Evolutionary conservation across 2,329 filamentous ascomycete genomes (phyloP).

Genomic region (Mycosphaerella sp.): DNA sequence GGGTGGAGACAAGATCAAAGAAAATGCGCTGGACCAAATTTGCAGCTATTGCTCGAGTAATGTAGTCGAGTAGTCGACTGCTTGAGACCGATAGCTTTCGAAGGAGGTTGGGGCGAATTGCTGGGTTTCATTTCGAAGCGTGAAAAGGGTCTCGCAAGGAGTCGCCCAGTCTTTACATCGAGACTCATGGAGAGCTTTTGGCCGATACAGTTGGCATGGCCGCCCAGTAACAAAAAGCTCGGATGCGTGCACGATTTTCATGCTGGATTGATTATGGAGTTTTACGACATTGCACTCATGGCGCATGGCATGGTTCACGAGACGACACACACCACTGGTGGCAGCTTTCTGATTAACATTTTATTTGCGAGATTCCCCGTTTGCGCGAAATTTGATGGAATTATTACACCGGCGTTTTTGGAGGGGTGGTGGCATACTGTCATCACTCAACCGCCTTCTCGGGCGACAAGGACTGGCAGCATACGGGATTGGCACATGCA

Average conservation of each 20-base stretch:
- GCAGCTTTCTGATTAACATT: conserved; percentile 16
- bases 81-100: too few species aligned
- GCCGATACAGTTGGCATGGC: neutral
- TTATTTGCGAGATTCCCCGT: conserved; percentile 21
- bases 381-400: conserved; percentile 17
- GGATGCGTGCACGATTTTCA: neutral
- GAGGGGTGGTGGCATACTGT: conserved; percentile 4
- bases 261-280: neutral
- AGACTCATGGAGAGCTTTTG: too few species aligned
- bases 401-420: conserved; percentile 15
- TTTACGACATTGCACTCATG: conserved; percentile 8
- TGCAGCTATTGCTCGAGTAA: too few species aligned
- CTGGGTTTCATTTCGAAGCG: too few species aligned
- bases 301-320: conserved; percentile 13
- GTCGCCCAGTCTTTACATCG: too few species aligned
- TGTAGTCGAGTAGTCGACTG: too few species aligned
- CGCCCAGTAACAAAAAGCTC: conserved; percentile 1
- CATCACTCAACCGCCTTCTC: neutral
- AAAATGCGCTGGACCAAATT: too few species aligned
- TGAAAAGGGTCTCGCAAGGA: too few species aligned
- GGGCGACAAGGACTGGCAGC: neutral
- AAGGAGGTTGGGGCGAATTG: too few species aligned
- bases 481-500: neutral
- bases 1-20: too few species aligned
- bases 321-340: conserved; percentile 9